Base-by-base conservation (phyloP, 768 basidiomycete genomes). In the Kwoniella dendrophila region DNA sequence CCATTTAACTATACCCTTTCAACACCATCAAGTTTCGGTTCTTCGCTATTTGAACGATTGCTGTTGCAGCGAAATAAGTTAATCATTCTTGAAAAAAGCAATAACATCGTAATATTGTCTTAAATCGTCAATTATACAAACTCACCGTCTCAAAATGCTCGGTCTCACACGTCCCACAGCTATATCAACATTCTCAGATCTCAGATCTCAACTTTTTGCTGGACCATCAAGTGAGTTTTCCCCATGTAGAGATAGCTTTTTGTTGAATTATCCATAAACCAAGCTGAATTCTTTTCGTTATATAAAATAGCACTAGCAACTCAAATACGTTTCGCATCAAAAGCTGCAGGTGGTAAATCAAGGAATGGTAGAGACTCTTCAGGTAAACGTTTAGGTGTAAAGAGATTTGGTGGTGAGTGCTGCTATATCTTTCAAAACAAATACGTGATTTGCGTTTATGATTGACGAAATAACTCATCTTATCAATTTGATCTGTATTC, bases 271-370 rank as follows among this genome's bases (percentile, higher is more conserved):
- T 45, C 22, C 18, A 11, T 5, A 0, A 6, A 45, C n/a, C 36
- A 8, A 38, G 36, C 36, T 38, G 8, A 8, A 18, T 10, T 16
- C 26, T 20, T 38, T 8, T 38, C 6, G 11, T 8, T 48, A 5
- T 48, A 32, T 16, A 29, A 22, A 44, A 16, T 41, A 69, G 64
- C 43, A 16, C 52, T 64, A 20, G 41, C 50, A 10, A 55, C 32
- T 30, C 61, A 67, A 43, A 82, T 95, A 50, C 88, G 95, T 75
- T 95, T 89, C 12, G 93, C 96, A 34, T 97, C 96, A 59, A 99
- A 99, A 80, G 87, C 92, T 43, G 95, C 93, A 45, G 95, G 94
- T 70, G 96, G 96, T 40, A 90, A 89, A 7, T 89, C 93, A 2
- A 87, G 89, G 78, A 98, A 98, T 78, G 89, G 92, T 70, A 87